Percentiles rank a stretch among this genome's conserved stretches.
Conservation (phyloP, 305 asterid genomes). For the Fraxinus dipetala region DNA sequence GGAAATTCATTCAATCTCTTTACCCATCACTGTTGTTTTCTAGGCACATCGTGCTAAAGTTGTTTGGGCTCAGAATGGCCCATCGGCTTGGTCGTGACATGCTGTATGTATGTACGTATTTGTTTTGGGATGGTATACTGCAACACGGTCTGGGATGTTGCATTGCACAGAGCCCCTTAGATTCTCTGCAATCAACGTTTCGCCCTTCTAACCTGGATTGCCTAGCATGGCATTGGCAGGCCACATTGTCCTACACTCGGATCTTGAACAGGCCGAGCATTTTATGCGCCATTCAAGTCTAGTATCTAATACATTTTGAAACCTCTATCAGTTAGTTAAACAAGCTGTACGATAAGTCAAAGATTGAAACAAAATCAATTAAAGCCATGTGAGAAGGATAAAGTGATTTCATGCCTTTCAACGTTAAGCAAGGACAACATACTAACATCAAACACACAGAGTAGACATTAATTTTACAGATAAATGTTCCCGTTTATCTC, state of each 20-base stretch:
- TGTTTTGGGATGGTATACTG: no score
- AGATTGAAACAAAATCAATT: slow-evolving; percentile 35
- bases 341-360: slow-evolving; percentile 6
- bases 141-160: no score
- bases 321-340: neutral
- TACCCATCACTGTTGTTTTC: no score
- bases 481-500: no score
- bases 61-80: no score
- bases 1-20: neutral
- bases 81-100: no score
- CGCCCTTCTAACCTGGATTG: no score
- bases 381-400: slow-evolving; percentile 44
- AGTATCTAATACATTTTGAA: neutral
- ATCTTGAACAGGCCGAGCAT: neutral
- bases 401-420: slow-evolving; percentile 29
- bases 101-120: no score
- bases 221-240: neutral
- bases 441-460: slow-evolving; percentile 23
- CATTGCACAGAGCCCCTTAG: no score
- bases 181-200: no score
- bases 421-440: slow-evolving; percentile 30
- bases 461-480: slow-evolving; percentile 26
- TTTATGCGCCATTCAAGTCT: neutral
- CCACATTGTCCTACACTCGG: neutral
- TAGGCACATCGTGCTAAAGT: no score